Percentiles rank a stretch among this genome's conserved stretches.
Evolutionary conservation across 106 monocot genomes (phyloP).

Genomic region (Dendrobium huoshanense): DNA sequence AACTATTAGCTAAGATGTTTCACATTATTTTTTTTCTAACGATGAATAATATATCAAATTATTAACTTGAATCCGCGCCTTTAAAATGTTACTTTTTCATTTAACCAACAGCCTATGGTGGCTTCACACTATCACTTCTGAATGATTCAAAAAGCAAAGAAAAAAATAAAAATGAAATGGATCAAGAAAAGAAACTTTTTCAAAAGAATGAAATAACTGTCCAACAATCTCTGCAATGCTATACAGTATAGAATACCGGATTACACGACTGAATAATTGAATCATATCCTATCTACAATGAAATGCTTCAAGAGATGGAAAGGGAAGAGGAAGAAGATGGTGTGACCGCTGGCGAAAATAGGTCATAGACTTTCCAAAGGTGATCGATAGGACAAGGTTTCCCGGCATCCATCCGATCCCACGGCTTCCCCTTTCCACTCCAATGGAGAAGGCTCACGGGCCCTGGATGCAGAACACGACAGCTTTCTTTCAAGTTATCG

Average conservation of each 20-base stretch:
- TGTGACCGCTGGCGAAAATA: not conserved
- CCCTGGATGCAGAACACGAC: conserved; percentile 26
- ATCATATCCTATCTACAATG: too few relatives aligned
- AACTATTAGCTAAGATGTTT: too few relatives aligned
- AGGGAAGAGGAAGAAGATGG: not conserved
- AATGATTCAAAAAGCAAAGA: too few relatives aligned
- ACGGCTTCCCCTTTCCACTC: conserved; percentile 49
- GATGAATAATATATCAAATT: too few relatives aligned
- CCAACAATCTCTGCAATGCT: not conserved
- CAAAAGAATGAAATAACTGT: not conserved
- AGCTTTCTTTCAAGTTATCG: conserved; percentile 28
- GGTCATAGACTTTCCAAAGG: conserved; percentile 31
- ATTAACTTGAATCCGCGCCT: too few relatives aligned
- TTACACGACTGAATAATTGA: too few relatives aligned
- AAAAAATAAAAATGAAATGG: not conserved
- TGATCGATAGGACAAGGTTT: conserved; percentile 26
- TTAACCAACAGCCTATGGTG: too few relatives aligned
- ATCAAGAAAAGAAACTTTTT: not conserved
- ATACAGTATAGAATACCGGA: not conserved
- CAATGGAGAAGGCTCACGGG: conserved; percentile 38
- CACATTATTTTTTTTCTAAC: too few relatives aligned
- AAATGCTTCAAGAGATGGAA: not conserved
- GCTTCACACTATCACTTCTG: too few relatives aligned
- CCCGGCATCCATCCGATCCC: conserved; percentile 37
- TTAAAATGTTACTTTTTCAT: too few relatives aligned